Evolutionary conservation across 768 basidiomycete genomes (phyloP), one percentile per base, ranked within the genome.

Genomic region (Tricholoma matsutake): DNA sequence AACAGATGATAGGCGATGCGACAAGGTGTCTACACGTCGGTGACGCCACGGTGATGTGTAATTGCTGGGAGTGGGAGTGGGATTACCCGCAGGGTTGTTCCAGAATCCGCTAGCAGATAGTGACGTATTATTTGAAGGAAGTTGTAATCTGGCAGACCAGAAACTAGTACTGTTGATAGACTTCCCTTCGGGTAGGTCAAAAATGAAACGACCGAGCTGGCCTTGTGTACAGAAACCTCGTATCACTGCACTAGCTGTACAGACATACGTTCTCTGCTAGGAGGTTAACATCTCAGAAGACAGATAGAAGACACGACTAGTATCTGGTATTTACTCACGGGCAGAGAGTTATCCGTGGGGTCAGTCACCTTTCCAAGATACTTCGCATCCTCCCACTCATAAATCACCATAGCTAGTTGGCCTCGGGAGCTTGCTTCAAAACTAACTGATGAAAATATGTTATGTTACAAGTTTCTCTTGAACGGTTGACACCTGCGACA

Each of bases 371-470:
- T 86, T 34, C 97, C 97, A 2, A 99, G 81, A 70, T 92, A 95
- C 51, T 80, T 75, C 56, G 87, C 87, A 69, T 99, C 97, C 29
- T 80, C 72, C 96, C 96, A 99, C 76, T 98, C 96, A 69, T 98
- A 99, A 22, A 99, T 86, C 57, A 96, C 91, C 82, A 97, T 87
- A 28, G 96, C 93, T 18, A 97, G 78, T 74, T 96, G 92, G 37
- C 96, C 96, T 67, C 87, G 79, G 3, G 94, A 94, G 5, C 80
- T 67, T 16, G 78, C 71, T 66, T 92, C 86, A 76, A 98, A 98
- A 4, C 87, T 86, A 61, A 96, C 88, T 90, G 20, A 59, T 51
- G 28, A 55, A 18, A 10, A 32, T 9, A 31, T 32, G 56, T 69
- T 3, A 31, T 32, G 56, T 69, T 58, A 58, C 28, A 39, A 13